Conservation (phyloP, 2,329 filamentous ascomycete genomes). For the Alternaria viburni region DNA sequence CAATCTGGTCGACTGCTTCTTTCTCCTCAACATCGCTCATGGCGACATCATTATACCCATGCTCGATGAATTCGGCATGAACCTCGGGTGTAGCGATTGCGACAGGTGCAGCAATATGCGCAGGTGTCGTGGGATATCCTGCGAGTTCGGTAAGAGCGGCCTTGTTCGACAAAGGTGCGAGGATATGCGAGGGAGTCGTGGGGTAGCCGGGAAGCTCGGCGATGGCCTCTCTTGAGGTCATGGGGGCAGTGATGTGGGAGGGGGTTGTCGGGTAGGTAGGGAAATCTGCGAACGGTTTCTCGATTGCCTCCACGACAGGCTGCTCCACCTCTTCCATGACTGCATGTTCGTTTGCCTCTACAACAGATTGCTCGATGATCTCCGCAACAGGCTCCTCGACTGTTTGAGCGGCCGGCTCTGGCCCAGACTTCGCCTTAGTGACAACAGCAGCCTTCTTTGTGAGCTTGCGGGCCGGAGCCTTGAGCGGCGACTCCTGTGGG, state of each 20-base stretch:
- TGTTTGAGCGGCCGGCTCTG: constrained; percentile 8
- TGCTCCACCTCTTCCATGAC: background rate
- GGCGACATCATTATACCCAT: constrained; percentile 1
- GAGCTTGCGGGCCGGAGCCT: constrained; percentile 36
- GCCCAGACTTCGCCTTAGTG: constrained; percentile 15
- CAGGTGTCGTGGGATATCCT: constrained; percentile 33
- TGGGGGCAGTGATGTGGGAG: constrained; percentile 20
- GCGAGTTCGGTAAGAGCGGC: constrained; percentile 26
- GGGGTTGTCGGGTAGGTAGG: constrained; percentile 18
- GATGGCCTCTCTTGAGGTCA: constrained; percentile 23
- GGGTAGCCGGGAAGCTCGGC: constrained; percentile 28
- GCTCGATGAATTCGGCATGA: background rate
- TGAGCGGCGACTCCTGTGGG: constrained; percentile 33
- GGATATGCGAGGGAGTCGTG: constrained; percentile 31
- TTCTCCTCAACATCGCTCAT: constrained; percentile 5
- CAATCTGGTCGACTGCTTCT: background rate
- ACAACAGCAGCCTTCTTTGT: constrained; percentile 24
- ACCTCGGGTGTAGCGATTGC: background rate
- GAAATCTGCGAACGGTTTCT: constrained; percentile 32
- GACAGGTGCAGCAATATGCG: constrained; percentile 23
- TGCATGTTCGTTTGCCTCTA: background rate
- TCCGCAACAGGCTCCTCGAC: constrained; percentile 11
- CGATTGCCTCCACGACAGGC: constrained; percentile 1
- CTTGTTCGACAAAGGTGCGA: constrained; percentile 21
- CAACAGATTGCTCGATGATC: background rate